Conservation (phyloP, 805 yeast genomes). For the Tetrapisispora taiwanensis region DNA sequence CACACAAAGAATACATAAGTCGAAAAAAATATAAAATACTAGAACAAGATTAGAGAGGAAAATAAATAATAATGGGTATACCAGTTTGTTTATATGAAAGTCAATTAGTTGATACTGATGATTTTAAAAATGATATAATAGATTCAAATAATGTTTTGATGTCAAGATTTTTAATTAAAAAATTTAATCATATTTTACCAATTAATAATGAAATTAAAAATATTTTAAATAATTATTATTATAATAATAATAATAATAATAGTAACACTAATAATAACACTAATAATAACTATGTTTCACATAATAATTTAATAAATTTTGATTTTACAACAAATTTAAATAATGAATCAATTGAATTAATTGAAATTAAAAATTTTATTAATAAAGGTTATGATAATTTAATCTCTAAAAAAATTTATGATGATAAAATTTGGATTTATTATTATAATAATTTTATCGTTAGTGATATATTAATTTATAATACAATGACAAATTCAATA, state of each 20-base stretch:
- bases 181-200: background rate
- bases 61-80: background rate
- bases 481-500: background rate
- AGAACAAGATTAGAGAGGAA: too few relatives aligned
- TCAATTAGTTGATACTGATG: background rate
- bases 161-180: background rate
- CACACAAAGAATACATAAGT: background rate
- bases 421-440: conserved; percentile 2
- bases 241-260: background rate
- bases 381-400: conserved; percentile 1
- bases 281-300: too few relatives aligned
- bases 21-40: too few relatives aligned
- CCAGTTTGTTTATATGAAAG: conserved; percentile 1
- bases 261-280: too few relatives aligned
- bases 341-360: background rate
- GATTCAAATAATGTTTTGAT: background rate
- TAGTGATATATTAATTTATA: background rate
- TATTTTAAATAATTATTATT: background rate
- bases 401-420: background rate
- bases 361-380: background rate
- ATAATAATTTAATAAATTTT: background rate
- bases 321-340: background rate
- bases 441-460: conserved; percentile 1
- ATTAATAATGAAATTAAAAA: background rate
- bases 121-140: background rate